Evolutionary conservation across 2,329 filamentous ascomycete species (phyloP).

Genomic region (Penicillium palitans): DNA sequence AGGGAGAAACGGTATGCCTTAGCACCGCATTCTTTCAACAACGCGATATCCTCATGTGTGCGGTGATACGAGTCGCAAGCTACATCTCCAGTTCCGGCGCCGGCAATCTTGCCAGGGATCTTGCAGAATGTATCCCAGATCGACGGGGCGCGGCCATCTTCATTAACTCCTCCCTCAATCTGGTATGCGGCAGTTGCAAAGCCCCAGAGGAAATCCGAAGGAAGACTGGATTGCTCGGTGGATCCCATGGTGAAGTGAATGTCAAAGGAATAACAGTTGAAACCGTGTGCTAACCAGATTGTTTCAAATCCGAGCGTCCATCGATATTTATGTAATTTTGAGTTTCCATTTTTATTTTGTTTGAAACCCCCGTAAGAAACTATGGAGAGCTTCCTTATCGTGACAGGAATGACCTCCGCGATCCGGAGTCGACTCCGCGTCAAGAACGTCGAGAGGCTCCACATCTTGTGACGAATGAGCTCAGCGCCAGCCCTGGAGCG

Average conservation of each 20-base stretch:
- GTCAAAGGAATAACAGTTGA: not conserved
- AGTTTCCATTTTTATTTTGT: not conserved
- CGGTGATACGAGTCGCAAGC: slow-evolving; percentile 88
- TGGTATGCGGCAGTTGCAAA: slow-evolving; percentile 84
- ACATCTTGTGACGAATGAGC: slow-evolving; percentile 9
- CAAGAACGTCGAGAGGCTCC: slow-evolving; percentile 22
- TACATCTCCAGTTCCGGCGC: slow-evolving; percentile 70
- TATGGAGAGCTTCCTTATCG: slow-evolving; percentile 24
- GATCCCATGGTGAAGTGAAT: slow-evolving; percentile 28
- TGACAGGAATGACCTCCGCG: slow-evolving; percentile 29
- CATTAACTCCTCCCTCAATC: slow-evolving; percentile 73
- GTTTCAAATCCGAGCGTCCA: not conserved
- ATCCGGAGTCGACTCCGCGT: slow-evolving; percentile 23
- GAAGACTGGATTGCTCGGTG: slow-evolving; percentile 47
- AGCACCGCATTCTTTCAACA: slow-evolving; percentile 72
- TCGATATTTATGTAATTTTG: slow-evolving; percentile 14
- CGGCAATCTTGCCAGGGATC: slow-evolving; percentile 78
- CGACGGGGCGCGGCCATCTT: slow-evolving; percentile 76
- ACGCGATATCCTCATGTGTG: slow-evolving; percentile 71
- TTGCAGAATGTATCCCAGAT: slow-evolving; percentile 92
- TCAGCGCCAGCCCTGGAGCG: slow-evolving; percentile 1
- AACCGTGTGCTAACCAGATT: not conserved
- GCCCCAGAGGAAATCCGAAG: slow-evolving; percentile 73
- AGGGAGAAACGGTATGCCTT: slow-evolving; percentile 81
- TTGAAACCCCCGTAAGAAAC: slow-evolving; percentile 7